These are phyloP conservation scores for Arthrinium phaeospermum DNA, from an alignment of 2,329 filamentous ascomycete species.

Conservation along the genomic window DNA sequence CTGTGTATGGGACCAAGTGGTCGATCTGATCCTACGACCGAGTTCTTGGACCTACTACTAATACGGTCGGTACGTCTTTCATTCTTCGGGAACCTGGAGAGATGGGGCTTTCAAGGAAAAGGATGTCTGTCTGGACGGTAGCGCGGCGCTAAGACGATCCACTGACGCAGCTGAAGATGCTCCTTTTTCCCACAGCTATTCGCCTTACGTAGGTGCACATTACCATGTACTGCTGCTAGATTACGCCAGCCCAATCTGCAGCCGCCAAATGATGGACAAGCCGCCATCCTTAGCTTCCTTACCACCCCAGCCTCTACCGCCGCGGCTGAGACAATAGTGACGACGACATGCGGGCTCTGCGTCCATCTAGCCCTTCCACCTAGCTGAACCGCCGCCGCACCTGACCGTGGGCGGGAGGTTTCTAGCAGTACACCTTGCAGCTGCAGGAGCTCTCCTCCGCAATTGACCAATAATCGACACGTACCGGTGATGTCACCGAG, in stretches of 20 bases:
- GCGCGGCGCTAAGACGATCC: slow-evolving; percentile 7
- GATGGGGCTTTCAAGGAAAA: background rate
- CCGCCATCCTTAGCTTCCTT: background rate
- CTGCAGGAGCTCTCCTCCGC: background rate
- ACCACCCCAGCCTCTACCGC: background rate
- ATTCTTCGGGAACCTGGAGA: background rate
- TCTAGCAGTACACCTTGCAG: background rate
- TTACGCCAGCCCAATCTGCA: background rate
- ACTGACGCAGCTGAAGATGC: background rate
- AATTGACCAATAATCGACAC: slow-evolving; percentile 10
- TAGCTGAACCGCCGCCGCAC: background rate
- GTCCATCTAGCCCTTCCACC: background rate
- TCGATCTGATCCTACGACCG: background rate
- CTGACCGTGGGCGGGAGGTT: background rate
- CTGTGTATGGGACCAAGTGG: background rate
- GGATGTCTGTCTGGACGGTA: background rate
- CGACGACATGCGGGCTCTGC: background rate
- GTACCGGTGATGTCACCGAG: slow-evolving; percentile 5
- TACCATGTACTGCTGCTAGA: background rate
- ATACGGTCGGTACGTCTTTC: background rate
- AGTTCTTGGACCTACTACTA: background rate
- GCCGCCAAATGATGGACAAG: background rate
- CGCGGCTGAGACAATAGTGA: slow-evolving; percentile 2
- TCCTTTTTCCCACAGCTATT: background rate
- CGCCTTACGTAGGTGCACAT: background rate